Base-by-base conservation (phyloP, 78 protist species). In the Isochrysis galbana region DNA sequence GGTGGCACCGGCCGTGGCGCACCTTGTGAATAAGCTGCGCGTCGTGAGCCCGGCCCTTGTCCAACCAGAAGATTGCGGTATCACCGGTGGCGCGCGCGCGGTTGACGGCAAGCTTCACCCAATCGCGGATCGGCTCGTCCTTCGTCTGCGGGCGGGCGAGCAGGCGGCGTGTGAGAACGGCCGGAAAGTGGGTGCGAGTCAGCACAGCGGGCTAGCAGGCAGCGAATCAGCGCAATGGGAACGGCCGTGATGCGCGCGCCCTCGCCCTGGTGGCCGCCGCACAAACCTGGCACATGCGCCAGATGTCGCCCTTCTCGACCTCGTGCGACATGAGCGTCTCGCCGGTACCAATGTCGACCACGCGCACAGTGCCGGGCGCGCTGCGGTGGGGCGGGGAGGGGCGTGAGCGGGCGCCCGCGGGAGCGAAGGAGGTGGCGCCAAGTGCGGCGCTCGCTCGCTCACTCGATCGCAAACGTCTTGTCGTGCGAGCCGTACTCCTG, bases 231-330 rank as follows among this genome's bases (percentile, higher is more conserved):
- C n/a, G n/a, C n/a, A n/a, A n/a, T n/a, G n/a, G n/a, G n/a, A n/a
- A n/a, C n/a, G n/a, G n/a, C n/a, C n/a, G n/a, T n/a, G n/a, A n/a
- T n/a, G n/a, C n/a, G n/a, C n/a, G n/a, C n/a, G n/a, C n/a, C n/a
- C n/a, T n/a, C n/a, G n/a, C n/a, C n/a, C n/a, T n/a, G n/a, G n/a
- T n/a, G n/a, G n/a, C n/a, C n/a, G n/a, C n/a, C n/a, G n/a, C n/a
- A n/a, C n/a, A n/a, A n/a, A n/a, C n/a, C n/a, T n/a, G 91, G 87
- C 94, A 92, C 91, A 87, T 87, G 36, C 94, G 90, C 94, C 94
- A 92, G 54, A 92, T 87, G 84, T 92, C 94, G 55, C 94, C 94
- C 80, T 0, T 36, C 1, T 1, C 55, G n/a, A 78, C 87, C n/a
- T 48, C 41, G 78, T 91, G 93, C 77, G 22, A 39, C n/a, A 91